Conservation (phyloP, 345 rosid genomes). For the Eucalyptus cloeziana region DNA sequence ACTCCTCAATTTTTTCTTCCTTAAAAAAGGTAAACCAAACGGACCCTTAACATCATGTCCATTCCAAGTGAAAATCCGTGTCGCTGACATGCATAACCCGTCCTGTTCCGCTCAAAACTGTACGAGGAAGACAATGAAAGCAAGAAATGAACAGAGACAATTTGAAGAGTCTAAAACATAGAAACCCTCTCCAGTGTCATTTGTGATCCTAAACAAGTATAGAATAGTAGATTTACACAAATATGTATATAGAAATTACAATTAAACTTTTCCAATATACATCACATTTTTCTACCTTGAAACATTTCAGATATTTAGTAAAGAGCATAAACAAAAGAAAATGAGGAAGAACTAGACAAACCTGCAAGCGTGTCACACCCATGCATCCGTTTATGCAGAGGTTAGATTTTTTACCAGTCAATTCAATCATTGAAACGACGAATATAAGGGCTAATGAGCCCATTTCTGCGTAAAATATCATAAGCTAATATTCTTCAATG, state of each 20-base stretch:
- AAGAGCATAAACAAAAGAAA: not conserved
- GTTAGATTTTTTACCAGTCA: not conserved
- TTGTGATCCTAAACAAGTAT: not conserved
- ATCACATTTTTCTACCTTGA: not conserved
- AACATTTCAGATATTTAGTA: not conserved
- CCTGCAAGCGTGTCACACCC: not conserved
- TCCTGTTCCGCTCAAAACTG: not conserved
- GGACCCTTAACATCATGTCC: not conserved
- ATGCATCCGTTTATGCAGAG: not conserved
- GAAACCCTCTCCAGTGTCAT: not conserved
- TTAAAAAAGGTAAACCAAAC: not conserved
- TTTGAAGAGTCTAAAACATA: not conserved
- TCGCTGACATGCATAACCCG: not conserved
- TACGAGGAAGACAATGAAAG: not conserved
- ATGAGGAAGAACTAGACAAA: not conserved
- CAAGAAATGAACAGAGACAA: not conserved
- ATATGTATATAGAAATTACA: not conserved
- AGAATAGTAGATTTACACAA: not conserved
- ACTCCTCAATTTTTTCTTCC: not conserved
- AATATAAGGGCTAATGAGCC: not conserved
- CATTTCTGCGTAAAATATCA: not conserved
- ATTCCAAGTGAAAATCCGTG: not conserved
- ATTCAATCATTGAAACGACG: not conserved
- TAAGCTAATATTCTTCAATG: not conserved
- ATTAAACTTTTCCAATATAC: not conserved